Evolutionary conservation across 129 eudicot species (phyloP).

Genomic region (Heracleum sosnowskyi): DNA sequence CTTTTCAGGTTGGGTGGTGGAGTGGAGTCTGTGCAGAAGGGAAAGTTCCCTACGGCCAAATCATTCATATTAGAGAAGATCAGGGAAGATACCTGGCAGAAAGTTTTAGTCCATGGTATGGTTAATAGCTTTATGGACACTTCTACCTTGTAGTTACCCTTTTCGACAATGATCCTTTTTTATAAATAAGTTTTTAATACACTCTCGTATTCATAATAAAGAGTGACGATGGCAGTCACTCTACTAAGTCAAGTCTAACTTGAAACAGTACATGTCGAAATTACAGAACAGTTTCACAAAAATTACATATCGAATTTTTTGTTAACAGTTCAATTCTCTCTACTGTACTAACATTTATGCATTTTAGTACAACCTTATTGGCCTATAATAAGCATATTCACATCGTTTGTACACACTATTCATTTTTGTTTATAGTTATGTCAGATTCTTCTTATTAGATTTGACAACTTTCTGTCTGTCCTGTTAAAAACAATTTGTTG

Average conservation of each 20-base stretch:
- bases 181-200: too few species aligned
- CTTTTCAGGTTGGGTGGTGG: conserved; percentile 95
- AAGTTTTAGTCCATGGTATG: conserved; percentile 81
- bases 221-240: too few species aligned
- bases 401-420: too few species aligned
- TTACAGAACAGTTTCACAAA: too few species aligned
- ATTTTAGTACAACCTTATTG: neutral
- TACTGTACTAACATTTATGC: neutral
- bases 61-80: conserved; percentile 81
- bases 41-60: conserved; percentile 67
- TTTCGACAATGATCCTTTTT: neutral
- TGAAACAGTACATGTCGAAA: too few species aligned
- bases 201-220: too few species aligned
- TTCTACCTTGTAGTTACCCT: too few species aligned
- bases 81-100: conserved; percentile 88
- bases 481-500: conserved; percentile 9
- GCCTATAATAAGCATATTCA: neutral
- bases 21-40: conserved; percentile 62
- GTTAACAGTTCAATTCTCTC: neutral
- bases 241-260: too few species aligned
- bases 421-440: too few species aligned
- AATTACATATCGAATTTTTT: neutral
- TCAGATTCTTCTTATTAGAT: neutral
- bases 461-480: neutral
- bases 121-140: neutral